Base-by-base conservation (phyloP, 306 rosid genomes). In the Ochetophila trinervis region DNA sequence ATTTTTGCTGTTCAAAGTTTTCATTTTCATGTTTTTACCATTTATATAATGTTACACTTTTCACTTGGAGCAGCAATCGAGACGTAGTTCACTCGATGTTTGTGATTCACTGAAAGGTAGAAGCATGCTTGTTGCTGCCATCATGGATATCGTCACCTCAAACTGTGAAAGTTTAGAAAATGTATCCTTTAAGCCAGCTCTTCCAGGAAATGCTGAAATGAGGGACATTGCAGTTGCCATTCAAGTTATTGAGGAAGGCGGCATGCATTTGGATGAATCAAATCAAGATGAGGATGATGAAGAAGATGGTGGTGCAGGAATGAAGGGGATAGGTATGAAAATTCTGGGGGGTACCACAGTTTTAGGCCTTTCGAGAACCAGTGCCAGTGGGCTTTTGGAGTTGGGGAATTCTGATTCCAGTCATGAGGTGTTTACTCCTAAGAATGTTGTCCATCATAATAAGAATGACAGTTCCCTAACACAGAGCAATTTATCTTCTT, bases 91-190 rank as follows among this genome's bases (percentile, higher is more conserved):
- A 73, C 72, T 89, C 60, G 91, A 84, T 73, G 69, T 84, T 68
- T 87, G 79, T 79, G 99, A 90, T 83, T 82, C 91, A 78, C 79
- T 86, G 79, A 84, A 88, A 86, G 99, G 99, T 58, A 81, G 94
- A 86, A 93, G 99, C 82, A 86, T 93, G 99, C 99, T 93, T 67
- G 97, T 93, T 65, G 99, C 97, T 73, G 90, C 97, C 75, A 84
- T 93, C 61, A 87, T 93, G 97, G 99, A 93, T 62, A 75, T 93
- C 8, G 91, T 93, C 52, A 93, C 99, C 1, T 86, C 99, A 77
- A 84, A 85, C 65, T 93, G 96, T 71, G 91, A 78, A 78, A 79
- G 84, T 67, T 68, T 78, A 49, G 90, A 86, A 60, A 74, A 66
- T 54, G 48, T 84, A 57, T 76, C 77, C 50, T 87, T 90, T 67